Percentiles rank a stretch among this genome's conserved stretches.
Conservation (phyloP, 2,329 filamentous ascomycete genomes). For the Volutella citrinella region DNA sequence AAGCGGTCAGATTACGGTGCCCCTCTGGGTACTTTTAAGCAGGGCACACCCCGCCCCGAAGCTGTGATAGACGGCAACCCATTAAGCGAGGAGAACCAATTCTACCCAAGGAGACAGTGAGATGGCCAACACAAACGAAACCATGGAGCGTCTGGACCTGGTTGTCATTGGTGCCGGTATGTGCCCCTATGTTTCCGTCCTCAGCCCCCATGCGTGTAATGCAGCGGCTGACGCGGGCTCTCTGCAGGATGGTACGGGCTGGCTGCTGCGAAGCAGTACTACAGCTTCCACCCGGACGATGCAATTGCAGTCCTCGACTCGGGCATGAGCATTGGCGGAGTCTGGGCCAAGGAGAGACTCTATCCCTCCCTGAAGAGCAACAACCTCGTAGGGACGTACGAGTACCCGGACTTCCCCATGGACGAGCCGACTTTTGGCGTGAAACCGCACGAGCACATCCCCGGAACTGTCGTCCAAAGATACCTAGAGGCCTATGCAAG, state of each 20-base stretch:
- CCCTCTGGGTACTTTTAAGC: too few relatives aligned
- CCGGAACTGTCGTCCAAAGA: conserved; percentile 29
- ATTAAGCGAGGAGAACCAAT: too few relatives aligned
- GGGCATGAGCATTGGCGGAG: conserved; percentile 51
- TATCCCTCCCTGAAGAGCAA: conserved; percentile 61
- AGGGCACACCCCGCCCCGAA: too few relatives aligned
- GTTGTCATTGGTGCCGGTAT: conserved; percentile 11
- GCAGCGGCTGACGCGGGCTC: too few relatives aligned
- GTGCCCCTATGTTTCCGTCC: too few relatives aligned
- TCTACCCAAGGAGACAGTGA: too few relatives aligned
- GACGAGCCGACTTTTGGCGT: conserved; percentile 38
- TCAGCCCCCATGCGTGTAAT: neutral
- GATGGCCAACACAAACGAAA: too few relatives aligned
- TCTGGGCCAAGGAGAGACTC: conserved; percentile 55
- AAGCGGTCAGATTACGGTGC: too few relatives aligned
- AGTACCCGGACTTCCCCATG: conserved; percentile 63
- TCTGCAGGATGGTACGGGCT: conserved; percentile 50
- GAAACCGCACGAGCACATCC: conserved; percentile 30
- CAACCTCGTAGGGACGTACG: conserved; percentile 60
- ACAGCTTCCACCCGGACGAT: conserved; percentile 44
- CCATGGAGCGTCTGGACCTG: conserved; percentile 2
- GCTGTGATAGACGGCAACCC: too few relatives aligned
- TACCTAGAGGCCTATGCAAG: conserved; percentile 33
- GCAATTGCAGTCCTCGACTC: conserved; percentile 49
- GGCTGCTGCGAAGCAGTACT: conserved; percentile 48